Conservation (phyloP, 2,329 filamentous ascomycete genomes). For the Fusarium hostae region DNA sequence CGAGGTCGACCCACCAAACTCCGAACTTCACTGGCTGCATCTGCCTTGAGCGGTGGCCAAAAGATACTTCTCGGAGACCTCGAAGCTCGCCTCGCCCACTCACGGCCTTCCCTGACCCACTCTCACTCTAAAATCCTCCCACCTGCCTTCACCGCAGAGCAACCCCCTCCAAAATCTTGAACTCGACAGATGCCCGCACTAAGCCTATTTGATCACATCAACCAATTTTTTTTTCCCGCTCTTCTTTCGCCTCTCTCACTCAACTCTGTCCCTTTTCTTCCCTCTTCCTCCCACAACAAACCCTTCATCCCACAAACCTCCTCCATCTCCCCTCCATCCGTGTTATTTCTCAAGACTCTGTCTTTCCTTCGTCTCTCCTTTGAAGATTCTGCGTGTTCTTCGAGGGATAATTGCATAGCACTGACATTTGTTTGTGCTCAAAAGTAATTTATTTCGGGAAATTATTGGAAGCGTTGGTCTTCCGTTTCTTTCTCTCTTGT, state of each 20-base stretch:
- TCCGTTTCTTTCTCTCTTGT: constrained; percentile 48
- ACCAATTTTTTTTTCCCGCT: constrained; percentile 52
- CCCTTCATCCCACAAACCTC: constrained; percentile 47
- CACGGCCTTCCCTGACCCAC: constrained; percentile 43
- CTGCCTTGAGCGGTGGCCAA: constrained; percentile 41
- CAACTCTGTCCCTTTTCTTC: constrained; percentile 47
- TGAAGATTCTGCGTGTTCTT: constrained; percentile 59
- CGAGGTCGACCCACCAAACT: constrained; percentile 9
- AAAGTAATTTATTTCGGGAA: constrained; percentile 50
- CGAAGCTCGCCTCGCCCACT: constrained; percentile 34
- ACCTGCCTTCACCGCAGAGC: constrained; percentile 44
- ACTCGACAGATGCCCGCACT: constrained; percentile 43
- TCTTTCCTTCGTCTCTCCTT: constrained; percentile 60
- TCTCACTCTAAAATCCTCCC: constrained; percentile 36
- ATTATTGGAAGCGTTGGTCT: constrained; percentile 48
- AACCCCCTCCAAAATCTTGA: constrained; percentile 41
- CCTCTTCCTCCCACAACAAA: constrained; percentile 50
- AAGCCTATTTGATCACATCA: constrained; percentile 47
- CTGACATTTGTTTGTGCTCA: constrained; percentile 46
- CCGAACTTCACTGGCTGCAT: constrained; percentile 33
- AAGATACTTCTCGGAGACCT: constrained; percentile 39
- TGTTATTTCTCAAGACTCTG: constrained; percentile 48
- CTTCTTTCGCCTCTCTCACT: constrained; percentile 49
- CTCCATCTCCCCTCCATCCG: constrained; percentile 46
- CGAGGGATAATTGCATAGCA: constrained; percentile 52